Percentiles rank a stretch among this genome's conserved stretches.
These are phyloP conservation scores for Solanum virginianum DNA, from an alignment of 257 asterid species.

Conservation along the genomic window DNA sequence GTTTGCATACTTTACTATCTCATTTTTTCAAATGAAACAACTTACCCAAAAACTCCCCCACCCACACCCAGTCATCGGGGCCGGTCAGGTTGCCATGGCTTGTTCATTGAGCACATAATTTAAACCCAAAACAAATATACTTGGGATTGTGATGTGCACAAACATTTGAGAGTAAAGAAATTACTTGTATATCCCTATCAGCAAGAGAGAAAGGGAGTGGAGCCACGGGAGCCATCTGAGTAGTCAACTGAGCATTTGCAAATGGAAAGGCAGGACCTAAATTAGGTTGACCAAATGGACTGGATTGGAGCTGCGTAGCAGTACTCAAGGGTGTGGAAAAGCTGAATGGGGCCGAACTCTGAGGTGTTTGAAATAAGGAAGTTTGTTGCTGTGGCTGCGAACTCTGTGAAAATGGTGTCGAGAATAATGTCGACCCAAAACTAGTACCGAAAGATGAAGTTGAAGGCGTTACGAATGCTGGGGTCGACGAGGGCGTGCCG, in stretches of 20 bases:
- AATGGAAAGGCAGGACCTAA: conserved; percentile 29
- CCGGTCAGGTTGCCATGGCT: not conserved
- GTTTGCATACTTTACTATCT: not conserved
- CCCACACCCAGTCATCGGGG: not conserved
- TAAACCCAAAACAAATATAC: not conserved
- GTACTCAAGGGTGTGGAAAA: conserved; percentile 37
- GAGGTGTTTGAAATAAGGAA: conserved; percentile 56
- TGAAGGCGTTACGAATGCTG: conserved; percentile 45
- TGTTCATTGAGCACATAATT: not conserved
- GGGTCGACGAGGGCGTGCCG: conserved; percentile 21
- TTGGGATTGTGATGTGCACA: not conserved
- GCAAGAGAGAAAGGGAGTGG: conserved; percentile 89
- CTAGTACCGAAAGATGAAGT: conserved; percentile 57
- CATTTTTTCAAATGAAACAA: not conserved
- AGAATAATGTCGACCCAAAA: conserved; percentile 55
- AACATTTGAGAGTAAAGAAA: not conserved
- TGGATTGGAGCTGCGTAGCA: conserved; percentile 32
- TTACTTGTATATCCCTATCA: conserved; percentile 86
- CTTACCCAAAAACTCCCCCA: not conserved
- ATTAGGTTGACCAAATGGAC: conserved; percentile 34
- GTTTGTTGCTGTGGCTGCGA: conserved; percentile 29
- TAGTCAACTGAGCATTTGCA: conserved; percentile 67
- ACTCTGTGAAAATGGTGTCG: conserved; percentile 55
- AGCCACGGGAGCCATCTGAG: conserved; percentile 99
- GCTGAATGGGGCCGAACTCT: conserved; percentile 38